A percentile compares a stretch with the other conserved stretches of the same genome.
Evolutionary conservation across 1,139 yeast species (phyloP).

Genomic region (Yamadazyma oceani): DNA sequence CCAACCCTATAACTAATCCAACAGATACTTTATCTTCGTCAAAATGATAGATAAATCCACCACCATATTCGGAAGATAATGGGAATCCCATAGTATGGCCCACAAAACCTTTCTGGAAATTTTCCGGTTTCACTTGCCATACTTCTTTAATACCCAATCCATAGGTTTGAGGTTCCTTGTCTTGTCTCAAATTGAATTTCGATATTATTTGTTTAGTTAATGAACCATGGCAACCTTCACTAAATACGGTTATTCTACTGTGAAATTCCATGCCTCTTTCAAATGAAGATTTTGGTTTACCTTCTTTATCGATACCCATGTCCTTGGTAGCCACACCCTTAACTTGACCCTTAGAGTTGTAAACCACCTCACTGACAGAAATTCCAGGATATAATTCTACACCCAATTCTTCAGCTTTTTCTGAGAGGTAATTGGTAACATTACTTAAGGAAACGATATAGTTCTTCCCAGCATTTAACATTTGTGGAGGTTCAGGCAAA

Average conservation of each 20-base stretch:
- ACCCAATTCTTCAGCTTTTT: constrained; percentile 88
- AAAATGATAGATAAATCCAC: constrained; percentile 96
- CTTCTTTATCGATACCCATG: constrained; percentile 75
- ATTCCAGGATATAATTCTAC: constrained; percentile 93
- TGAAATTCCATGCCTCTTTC: constrained; percentile 98
- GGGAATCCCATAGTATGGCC: constrained; percentile 91
- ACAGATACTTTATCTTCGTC: constrained; percentile 90
- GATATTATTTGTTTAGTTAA: constrained; percentile 73
- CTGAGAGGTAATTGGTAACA: constrained; percentile 80
- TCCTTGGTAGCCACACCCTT: constrained; percentile 94
- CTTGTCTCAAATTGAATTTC: constrained; percentile 65
- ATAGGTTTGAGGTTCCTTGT: constrained; percentile 79
- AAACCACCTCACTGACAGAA: constrained; percentile 80
- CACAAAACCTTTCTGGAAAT: constrained; percentile 79
- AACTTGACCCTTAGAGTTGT: constrained; percentile 57
- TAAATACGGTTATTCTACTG: constrained; percentile 81
- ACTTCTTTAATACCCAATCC: constrained; percentile 95
- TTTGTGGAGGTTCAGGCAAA: constrained; percentile 91
- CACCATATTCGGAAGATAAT: constrained; percentile 81
- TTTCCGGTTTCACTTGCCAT: constrained; percentile 91
- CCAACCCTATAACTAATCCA: constrained; percentile 89
- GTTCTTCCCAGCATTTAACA: constrained; percentile 77
- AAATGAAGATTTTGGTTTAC: constrained; percentile 74
- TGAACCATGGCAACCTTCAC: constrained; percentile 98
- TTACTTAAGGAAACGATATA: constrained; percentile 82